Base-by-base conservation (phyloP, 805 yeast genomes). In the Barnettozyma californica region DNA sequence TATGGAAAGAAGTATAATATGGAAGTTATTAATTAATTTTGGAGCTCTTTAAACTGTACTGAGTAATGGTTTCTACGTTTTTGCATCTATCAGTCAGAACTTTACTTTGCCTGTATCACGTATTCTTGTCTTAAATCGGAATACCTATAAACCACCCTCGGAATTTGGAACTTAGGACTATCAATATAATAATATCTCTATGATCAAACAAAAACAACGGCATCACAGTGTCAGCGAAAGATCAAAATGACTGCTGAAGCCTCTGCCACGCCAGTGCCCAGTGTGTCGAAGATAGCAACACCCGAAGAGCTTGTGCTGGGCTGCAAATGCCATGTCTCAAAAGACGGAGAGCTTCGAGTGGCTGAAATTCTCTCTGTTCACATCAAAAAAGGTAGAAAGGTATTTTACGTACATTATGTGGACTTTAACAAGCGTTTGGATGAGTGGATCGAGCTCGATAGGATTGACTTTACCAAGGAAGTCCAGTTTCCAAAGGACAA, bases 371-470 rank as follows among this genome's bases (percentile, higher is more conserved):
- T 94, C 41, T 88, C 91, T 18, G 76, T 80, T 44, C 88, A 87
- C 53, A 67, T 77, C 41, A 81, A 87, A 59, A 84, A 89, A 63
- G 88, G 91, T 13, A 78, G 85, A 52, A 80, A 81, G 29, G 87
- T 80, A 55, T 91, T 84, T 65, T 94, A 94, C 64, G 96, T 94
- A 27, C 99, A 94, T 66, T 94, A 90, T 68, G 88, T 82, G 46
- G 96, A 91, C 57, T 94, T 84, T 73, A 94, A 94, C 71, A 94
- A 94, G 67, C 85, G 99, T 66, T 75, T 94, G 57, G 99, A 94
- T 69, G 99, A 94, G 66, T 92, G 98, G 98, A 80, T 94, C 7
- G 73, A 76, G 19, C 73, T 79, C 5, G 83, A 81, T 34, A 75
- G 95, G 45, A 81, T 94, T 10, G 87, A 89, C 63, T 76, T 81